These are phyloP conservation scores for Backusella parvicylindrica DNA, from an alignment of 192 early-diverging fungal genomes.

Conservation along the genomic window DNA sequence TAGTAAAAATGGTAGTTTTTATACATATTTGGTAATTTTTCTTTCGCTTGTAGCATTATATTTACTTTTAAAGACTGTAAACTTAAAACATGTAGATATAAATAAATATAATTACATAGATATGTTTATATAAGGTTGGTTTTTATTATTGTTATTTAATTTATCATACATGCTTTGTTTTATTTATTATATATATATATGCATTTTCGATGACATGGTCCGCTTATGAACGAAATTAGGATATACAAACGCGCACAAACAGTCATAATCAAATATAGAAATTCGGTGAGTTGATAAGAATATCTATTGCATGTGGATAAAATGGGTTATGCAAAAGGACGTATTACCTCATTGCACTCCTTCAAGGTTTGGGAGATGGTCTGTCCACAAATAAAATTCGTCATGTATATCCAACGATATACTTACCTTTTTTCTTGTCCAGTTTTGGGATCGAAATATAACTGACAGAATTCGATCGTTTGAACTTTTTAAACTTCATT, in stretches of 20 bases:
- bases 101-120: neutral
- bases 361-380: constrained; percentile 1
- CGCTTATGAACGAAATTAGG: neutral
- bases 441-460: constrained; percentile 3
- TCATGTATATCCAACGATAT: neutral
- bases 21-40: neutral
- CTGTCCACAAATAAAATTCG: neutral
- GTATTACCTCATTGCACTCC: constrained; percentile 1
- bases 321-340: neutral
- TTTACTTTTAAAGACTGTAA: neutral
- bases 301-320: neutral
- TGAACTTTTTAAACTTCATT: neutral
- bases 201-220: neutral
- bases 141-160: neutral
- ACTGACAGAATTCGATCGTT: neutral
- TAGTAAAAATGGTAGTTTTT: constrained; percentile 4
- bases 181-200: neutral
- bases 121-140: neutral
- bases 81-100: neutral
- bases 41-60: neutral
- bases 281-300: neutral
- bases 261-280: neutral
- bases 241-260: constrained; percentile 1
- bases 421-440: neutral
- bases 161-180: neutral